Evolutionary conservation across 2,329 filamentous ascomycete species (phyloP).

Genomic region (Orbilia blumenaviensis): DNA sequence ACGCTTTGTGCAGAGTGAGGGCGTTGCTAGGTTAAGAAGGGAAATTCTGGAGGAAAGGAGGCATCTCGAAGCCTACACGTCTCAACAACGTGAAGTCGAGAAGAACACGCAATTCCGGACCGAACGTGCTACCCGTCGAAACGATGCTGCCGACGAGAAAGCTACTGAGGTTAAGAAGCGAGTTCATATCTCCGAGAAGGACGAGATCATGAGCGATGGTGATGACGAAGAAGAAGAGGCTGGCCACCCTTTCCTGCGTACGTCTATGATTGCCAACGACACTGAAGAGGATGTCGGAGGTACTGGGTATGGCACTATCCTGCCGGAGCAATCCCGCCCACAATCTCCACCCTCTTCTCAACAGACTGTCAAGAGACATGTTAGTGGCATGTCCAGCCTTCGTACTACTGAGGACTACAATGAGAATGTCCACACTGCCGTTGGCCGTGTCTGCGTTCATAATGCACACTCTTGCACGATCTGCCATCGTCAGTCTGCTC

Average conservation of each 20-base stretch:
- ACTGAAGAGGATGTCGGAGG: constrained; percentile 12
- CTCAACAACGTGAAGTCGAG: constrained; percentile 20
- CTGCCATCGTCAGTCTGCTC: constrained; percentile 55
- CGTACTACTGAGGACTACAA: constrained; percentile 34
- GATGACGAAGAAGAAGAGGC: constrained; percentile 32
- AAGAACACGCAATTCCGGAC: constrained; percentile 26
- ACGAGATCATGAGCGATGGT: constrained; percentile 33
- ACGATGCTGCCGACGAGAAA: neutral
- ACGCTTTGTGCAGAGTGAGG: constrained; percentile 30
- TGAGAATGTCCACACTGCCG: constrained; percentile 36
- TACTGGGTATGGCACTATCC: constrained; percentile 16
- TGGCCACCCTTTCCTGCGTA: constrained; percentile 34
- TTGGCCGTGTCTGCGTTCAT: constrained; percentile 51
- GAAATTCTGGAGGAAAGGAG: constrained; percentile 28
- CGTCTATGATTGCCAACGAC: constrained; percentile 46
- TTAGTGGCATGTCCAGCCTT: neutral
- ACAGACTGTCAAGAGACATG: constrained; percentile 12
- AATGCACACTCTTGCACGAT: constrained; percentile 57
- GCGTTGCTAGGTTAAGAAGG: constrained; percentile 27
- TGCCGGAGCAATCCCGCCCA: constrained; percentile 7
- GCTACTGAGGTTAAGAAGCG: constrained; percentile 33
- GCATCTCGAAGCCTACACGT: constrained; percentile 19
- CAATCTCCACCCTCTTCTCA: constrained; percentile 22
- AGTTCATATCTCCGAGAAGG: constrained; percentile 45
- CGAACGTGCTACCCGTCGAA: constrained; percentile 25